Percentiles rank a stretch among this genome's conserved stretches.
Conservation (phyloP, 306 rosid species). For the Oxytropis ochrocephala region DNA sequence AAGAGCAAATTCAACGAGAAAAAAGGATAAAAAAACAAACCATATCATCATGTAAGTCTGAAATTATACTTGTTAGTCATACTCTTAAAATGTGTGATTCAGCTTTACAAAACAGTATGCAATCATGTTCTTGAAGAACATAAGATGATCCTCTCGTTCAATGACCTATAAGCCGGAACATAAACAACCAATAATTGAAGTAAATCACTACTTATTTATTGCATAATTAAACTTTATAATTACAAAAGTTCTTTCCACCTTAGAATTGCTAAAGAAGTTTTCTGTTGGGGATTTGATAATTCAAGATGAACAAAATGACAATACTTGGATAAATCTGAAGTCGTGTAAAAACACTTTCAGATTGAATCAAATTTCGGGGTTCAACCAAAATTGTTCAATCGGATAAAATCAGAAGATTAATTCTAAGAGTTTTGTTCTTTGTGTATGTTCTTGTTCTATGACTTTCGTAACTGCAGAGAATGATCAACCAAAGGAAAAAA, state of each 20-base stretch:
- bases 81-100: conserved; percentile 2
- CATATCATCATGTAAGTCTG: background rate
- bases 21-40: background rate
- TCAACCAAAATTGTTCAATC: too few relatives aligned
- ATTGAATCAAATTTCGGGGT: too few relatives aligned
- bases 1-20: background rate
- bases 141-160: conserved; percentile 7
- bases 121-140: conserved; percentile 19
- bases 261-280: conserved; percentile 4
- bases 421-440: too few relatives aligned
- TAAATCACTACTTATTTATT: conserved; percentile 27
- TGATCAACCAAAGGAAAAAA: too few relatives aligned
- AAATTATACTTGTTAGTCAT: conserved; percentile 3
- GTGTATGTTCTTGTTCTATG: too few relatives aligned
- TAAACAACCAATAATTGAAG: background rate
- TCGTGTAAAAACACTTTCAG: too few relatives aligned
- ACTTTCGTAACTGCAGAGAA: too few relatives aligned
- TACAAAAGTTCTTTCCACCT: conserved; percentile 19
- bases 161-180: conserved; percentile 8
- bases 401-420: too few relatives aligned
- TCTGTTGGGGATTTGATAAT: background rate
- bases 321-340: too few relatives aligned
- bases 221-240: conserved; percentile 16
- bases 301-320: too few relatives aligned
- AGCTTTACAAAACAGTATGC: conserved; percentile 16